phyloP scores from a whole-genome alignment of 179 eudicot genomes.

The Camellia oleifera region DNA sequence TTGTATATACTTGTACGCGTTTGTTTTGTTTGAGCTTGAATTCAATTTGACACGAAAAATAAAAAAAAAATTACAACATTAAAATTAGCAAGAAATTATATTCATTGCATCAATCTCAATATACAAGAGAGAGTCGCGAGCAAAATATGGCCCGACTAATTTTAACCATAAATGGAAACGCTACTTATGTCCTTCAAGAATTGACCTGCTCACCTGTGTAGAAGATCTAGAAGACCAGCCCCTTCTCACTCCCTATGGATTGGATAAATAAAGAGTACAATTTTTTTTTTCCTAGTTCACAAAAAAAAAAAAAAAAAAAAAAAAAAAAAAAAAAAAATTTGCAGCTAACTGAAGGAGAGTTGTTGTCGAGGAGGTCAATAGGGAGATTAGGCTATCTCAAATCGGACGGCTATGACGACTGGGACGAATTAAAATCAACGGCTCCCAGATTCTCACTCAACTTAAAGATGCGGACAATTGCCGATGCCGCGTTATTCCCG shows the following conservation, averaged over 20 bases:
- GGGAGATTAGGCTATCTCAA: neutral
- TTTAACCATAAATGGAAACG: too few species aligned
- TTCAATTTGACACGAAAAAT: neutral
- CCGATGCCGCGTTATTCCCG: neutral
- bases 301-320: neutral
- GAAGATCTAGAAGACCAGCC: too few species aligned
- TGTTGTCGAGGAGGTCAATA: neutral
- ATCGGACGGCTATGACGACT: neutral
- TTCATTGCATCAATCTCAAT: neutral
- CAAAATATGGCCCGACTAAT: too few species aligned
- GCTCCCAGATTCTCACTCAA: neutral
- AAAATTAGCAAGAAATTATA: too few species aligned
- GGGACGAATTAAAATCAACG: neutral
- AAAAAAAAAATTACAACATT: too few species aligned
- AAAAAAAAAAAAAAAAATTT: neutral
- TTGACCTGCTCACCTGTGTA: too few species aligned
- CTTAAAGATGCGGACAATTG: slow-evolving; percentile 4
- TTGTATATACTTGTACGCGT: too few species aligned
- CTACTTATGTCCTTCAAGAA: too few species aligned
- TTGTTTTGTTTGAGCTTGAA: neutral
- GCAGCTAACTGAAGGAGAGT: neutral
- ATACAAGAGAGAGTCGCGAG: too few species aligned
- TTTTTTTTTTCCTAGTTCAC: too few species aligned
- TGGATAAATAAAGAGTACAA: too few species aligned
- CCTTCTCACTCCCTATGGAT: too few species aligned